Evolutionary conservation across 225 moss, liverwort and hornwort species (phyloP), one percentile per base, ranked within the genome.

Genomic region (Sphagnum tenellum): DNA sequence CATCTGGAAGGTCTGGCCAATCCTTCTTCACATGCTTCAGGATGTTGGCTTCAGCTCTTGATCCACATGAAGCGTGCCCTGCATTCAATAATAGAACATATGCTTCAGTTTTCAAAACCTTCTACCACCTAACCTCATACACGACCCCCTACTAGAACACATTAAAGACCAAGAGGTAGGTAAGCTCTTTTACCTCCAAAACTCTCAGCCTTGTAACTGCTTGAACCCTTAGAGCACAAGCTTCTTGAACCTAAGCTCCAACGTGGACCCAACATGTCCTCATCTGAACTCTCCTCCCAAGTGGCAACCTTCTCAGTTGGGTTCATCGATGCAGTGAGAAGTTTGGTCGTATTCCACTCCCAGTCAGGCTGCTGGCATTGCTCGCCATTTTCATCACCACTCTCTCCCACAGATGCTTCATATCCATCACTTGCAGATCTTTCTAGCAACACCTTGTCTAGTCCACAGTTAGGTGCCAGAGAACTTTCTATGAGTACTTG

Each of bases 331-430:
- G 78, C 77, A 48, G 73, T 76, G 66, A 83, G 79, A 44, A 85
- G 71, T 63, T 76, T 77, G 49, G 76, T 65, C 44, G 79, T 89
- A 69, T 79, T 79, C 76, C 89, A 76, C n/a, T 72, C 70, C 48
- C 76, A 82, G 7, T 77, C 70, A 48, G 81, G 63, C 4, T 56
- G 63, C 66, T 74, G 76, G 61, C 90, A 72, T 62, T 76, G 84
- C 4, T 86, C 79, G 46, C 79, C 78, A 53, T 76, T 77, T 65
- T 88, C 85, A 75, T 88, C 90, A 13, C 88, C 89, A 73, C 93
- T 93, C 62, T 93, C 93, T 55, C 93, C 86, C 59, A 82, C 89
- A 46, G 93, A 89, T 9, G 89, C 89, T 57, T 93, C 93, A 64
- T 93, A 93, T 52, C 89, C 93, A 76, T 89, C 89, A 80, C 78